These are phyloP conservation scores for Fusarium nodosum DNA, from an alignment of 2,329 filamentous ascomycete genomes.

Conservation along the genomic window DNA sequence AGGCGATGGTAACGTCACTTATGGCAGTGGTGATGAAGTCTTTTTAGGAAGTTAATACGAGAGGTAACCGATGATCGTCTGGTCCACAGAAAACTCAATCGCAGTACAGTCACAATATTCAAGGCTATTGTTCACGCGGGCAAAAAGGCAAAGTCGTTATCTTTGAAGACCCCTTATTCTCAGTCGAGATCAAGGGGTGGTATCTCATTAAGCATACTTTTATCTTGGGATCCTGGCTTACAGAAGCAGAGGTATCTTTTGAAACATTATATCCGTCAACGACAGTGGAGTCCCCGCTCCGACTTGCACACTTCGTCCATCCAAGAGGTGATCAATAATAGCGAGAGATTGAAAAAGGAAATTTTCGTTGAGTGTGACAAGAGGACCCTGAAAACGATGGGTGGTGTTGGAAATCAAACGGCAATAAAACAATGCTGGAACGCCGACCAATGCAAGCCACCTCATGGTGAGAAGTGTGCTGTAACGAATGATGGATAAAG, in stretches of 20 bases:
- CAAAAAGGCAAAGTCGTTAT: constrained; percentile 9
- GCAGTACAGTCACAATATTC: not conserved
- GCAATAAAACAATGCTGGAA: constrained; percentile 48
- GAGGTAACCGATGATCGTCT: constrained; percentile 40
- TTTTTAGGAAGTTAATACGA: constrained; percentile 33
- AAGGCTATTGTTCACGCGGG: constrained; percentile 7
- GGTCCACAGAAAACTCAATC: constrained; percentile 20
- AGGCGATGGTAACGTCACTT: constrained; percentile 42
- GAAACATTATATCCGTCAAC: constrained; percentile 45
- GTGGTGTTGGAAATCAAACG: constrained; percentile 36
- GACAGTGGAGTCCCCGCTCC: constrained; percentile 44
- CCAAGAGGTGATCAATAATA: constrained; percentile 38
- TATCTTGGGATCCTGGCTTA: constrained; percentile 47
- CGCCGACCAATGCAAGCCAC: constrained; percentile 49
- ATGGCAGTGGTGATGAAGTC: constrained; percentile 18
- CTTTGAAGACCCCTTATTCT: constrained; percentile 29
- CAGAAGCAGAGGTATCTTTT: constrained; percentile 46
- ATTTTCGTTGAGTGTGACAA: constrained; percentile 43
- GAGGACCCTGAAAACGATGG: constrained; percentile 45
- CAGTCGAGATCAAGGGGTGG: constrained; percentile 21
- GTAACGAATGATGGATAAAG: constrained; percentile 42
- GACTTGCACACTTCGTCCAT: constrained; percentile 38
- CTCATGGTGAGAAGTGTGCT: constrained; percentile 33
- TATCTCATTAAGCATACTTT: constrained; percentile 49
- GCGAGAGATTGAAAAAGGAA: constrained; percentile 43